Conservation (phyloP, 371 early-diverging fungal genomes). For the Zychaea mexicana region DNA sequence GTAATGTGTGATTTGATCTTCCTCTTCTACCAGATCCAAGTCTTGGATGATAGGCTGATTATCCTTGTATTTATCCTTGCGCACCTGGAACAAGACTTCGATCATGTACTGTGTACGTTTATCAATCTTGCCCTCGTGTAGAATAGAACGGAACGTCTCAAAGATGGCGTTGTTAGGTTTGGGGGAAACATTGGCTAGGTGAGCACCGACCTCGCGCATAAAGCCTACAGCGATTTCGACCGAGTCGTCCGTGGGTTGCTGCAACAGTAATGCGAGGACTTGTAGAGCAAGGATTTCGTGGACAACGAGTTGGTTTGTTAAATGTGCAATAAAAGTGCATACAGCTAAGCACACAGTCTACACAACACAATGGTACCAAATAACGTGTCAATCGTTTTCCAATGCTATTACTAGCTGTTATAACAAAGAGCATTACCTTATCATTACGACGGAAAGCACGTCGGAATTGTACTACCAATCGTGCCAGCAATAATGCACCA, state of each 20-base stretch:
- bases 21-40: slow-evolving; percentile 95
- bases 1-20: slow-evolving; percentile 93
- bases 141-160: slow-evolving; percentile 89
- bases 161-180: slow-evolving; percentile 87
- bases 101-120: slow-evolving; percentile 97
- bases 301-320: slow-evolving; percentile 90
- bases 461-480: slow-evolving; percentile 89
- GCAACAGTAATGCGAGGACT: slow-evolving; percentile 83
- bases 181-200: slow-evolving; percentile 79
- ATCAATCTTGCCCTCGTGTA: slow-evolving; percentile 94
- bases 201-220: slow-evolving; percentile 89
- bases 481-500: slow-evolving; percentile 86
- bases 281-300: slow-evolving; percentile 92
- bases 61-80: slow-evolving; percentile 94
- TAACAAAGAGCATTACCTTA: slow-evolving; percentile 57
- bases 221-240: slow-evolving; percentile 98
- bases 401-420: not conserved
- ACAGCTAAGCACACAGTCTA: slow-evolving; percentile 79
- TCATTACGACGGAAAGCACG: slow-evolving; percentile 92
- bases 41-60: slow-evolving; percentile 74
- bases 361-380: too few relatives aligned
- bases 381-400: too few relatives aligned
- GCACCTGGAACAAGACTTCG: slow-evolving; percentile 94
- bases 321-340: slow-evolving; percentile 89
- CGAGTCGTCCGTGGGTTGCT: slow-evolving; percentile 95